Conservation (phyloP, 2,329 filamentous ascomycete species). For the Beauveria sp. region DNA sequence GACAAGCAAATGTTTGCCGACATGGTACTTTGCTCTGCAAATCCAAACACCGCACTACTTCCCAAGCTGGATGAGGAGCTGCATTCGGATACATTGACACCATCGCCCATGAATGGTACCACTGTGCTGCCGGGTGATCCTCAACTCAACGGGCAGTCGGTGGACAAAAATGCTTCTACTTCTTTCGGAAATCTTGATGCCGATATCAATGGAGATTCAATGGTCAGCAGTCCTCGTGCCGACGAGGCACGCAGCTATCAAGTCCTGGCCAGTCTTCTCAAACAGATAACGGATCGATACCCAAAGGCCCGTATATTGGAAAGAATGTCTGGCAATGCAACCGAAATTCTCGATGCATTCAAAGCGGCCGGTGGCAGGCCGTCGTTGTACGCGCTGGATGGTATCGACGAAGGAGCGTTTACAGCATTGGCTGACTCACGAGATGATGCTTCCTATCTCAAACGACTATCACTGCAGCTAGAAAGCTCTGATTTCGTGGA, state of each 20-base stretch:
- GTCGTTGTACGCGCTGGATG: background rate
- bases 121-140: background rate
- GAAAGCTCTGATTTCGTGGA: background rate
- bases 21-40: background rate
- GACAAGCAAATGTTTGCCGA: constrained; percentile 6
- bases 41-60: background rate
- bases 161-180: background rate
- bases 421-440: background rate
- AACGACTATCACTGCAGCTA: background rate
- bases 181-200: no score
- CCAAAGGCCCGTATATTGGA: background rate
- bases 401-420: background rate
- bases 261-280: background rate
- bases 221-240: background rate
- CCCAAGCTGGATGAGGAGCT: background rate
- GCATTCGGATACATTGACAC: background rate
- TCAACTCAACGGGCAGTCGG: no score
- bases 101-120: background rate
- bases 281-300: constrained; percentile 9
- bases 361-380: background rate
- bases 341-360: background rate
- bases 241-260: background rate
- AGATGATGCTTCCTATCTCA: background rate
- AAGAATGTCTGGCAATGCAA: background rate
- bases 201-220: background rate